Evolutionary conservation across 202 grass and related monocot genomes (phyloP).

Genomic region (Dendrocalamus latiflorus): DNA sequence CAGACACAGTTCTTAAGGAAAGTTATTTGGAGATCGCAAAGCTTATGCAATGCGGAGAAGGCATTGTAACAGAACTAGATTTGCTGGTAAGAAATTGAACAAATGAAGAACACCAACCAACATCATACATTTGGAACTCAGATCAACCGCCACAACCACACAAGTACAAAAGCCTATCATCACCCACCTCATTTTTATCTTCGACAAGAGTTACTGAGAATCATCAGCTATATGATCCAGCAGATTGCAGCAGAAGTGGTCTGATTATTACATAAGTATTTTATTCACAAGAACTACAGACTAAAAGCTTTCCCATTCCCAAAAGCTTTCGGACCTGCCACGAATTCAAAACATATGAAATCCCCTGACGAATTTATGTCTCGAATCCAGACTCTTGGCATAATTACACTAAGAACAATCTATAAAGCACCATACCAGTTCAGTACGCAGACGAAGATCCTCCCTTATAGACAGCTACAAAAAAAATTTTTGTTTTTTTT

Average conservation of each 20-base stretch:
- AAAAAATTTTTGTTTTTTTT: background rate
- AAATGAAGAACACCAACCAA: background rate
- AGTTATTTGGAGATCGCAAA: background rate
- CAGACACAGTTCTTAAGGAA: background rate
- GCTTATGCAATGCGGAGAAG: background rate
- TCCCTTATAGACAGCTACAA: background rate
- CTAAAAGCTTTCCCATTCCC: background rate
- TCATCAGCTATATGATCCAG: background rate
- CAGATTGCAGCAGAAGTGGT: constrained; percentile 1
- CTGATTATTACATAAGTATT: constrained; percentile 10
- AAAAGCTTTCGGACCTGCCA: constrained; percentile 6
- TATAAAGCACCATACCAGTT: background rate
- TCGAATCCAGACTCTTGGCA: too few species aligned
- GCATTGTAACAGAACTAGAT: background rate
- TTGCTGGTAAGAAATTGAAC: background rate
- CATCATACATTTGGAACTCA: background rate
- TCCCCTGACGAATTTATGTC: too few species aligned
- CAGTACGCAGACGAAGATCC: background rate
- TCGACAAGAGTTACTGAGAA: background rate
- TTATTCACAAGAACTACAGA: constrained; percentile 21
- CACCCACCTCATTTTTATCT: background rate
- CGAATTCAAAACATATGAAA: background rate
- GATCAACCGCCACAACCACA: background rate
- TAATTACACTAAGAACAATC: too few species aligned
- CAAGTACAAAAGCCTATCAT: too few species aligned